These are phyloP conservation scores for Crucibulum laeve DNA, from an alignment of 768 basidiomycete species.

Conservation along the genomic window DNA sequence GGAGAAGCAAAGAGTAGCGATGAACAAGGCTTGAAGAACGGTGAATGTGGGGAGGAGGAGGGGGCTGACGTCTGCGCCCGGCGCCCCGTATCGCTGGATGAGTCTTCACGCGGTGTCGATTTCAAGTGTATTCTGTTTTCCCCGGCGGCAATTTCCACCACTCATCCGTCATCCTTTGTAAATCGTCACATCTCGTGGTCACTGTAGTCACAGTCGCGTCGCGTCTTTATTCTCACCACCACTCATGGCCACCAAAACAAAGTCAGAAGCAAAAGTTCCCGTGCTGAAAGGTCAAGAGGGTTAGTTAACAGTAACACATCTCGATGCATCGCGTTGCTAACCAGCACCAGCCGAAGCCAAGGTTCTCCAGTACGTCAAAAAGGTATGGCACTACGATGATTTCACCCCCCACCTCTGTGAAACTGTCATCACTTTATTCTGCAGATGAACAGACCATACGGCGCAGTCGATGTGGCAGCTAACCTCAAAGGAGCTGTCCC, in stretches of 20 bases:
- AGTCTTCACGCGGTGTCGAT: too few relatives aligned
- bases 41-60: background rate
- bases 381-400: constrained; percentile 30
- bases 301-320: constrained; percentile 11
- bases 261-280: constrained; percentile 48
- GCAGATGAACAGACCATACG: constrained; percentile 92
- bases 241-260: constrained; percentile 48
- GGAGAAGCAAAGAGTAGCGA: background rate
- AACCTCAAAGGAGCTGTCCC: constrained; percentile 89
- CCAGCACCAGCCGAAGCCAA: constrained; percentile 59
- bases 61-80: background rate
- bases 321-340: background rate
- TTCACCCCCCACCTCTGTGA: constrained; percentile 1
- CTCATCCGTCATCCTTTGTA: background rate
- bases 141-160: background rate
- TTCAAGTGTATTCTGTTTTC: background rate
- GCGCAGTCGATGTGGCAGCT: constrained; percentile 86
- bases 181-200: background rate
- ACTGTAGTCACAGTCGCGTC: constrained; percentile 3
- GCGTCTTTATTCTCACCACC: constrained; percentile 4
- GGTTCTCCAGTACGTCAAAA: constrained; percentile 76
- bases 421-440: constrained; percentile 2
- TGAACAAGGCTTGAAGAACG: background rate
- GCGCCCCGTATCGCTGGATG: background rate
- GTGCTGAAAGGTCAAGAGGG: constrained; percentile 78